Base-by-base conservation (phyloP, 768 basidiomycete species). In the Leccinum rimulosum region DNA sequence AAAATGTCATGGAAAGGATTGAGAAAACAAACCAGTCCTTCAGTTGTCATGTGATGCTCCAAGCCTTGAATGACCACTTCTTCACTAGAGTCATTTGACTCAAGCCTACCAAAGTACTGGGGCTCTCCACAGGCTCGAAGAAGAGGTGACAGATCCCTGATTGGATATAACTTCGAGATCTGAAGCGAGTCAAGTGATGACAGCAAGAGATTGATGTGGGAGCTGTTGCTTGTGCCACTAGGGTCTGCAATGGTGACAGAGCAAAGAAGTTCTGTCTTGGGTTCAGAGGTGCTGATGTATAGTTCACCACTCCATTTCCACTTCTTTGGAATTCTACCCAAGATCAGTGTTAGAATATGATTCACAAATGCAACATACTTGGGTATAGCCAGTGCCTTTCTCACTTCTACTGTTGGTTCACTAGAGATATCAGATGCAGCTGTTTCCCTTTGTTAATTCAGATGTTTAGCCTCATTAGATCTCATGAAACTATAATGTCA, bases 251-350 rank as follows among this genome's bases (percentile, higher is more conserved):
- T 70, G 2, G 66, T 68, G 31, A 83, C 77, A 36, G 80, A 74
- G 71, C 86, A 86, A 0, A 86, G 63, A 7, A 71, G 71, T 56
- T 84, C 77, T 28, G 75, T 68, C 25, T 72, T 70, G 22, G 73
- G 74, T 5, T 72, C 67, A 19, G 69, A 69, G 3, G 71, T 70
- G 27, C 74, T 75, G 22, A 82, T 75, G 55, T 78, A 76, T 30
- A 89, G 73, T 22, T 81, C 73, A 25, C 87, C 88, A 38, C 77
- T 73, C 88, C 89, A 89, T 61, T 77, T 84, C 83, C 83, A 90
- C 55, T 81, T 81, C 66, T 83, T 84, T 22, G 75, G 76, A 43
- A 84, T 82, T 61, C 86, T 88, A 56, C 25, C 2, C 2, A 45
- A 53, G 43, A 38, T 17, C 25, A 49, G 48, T 49, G 25, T 28